Base-by-base conservation (phyloP, 2,329 filamentous ascomycete species). In the Alternaria sp. region DNA sequence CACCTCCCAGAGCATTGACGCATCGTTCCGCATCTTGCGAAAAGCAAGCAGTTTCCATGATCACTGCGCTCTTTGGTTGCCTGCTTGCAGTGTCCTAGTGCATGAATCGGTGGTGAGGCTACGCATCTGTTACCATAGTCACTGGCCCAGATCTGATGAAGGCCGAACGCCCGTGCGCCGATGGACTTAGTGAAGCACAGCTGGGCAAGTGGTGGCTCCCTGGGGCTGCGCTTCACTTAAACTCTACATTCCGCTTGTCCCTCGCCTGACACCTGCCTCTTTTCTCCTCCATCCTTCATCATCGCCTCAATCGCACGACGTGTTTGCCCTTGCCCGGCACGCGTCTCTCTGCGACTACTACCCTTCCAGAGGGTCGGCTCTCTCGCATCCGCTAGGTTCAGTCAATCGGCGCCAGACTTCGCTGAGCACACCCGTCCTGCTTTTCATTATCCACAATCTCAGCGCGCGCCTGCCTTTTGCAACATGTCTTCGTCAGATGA, bases 401-500 rank as follows among this genome's bases (percentile, higher is more conserved):
- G 62, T 65, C 60, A 57, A 59, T 58, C 66, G 58, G 63, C 63
- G 61, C 63, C 66, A 63, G 69, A 69, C 65, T 70, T 70, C 72
- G 72, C 70, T 72, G 66, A 62, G 66, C 62, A 68, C 64, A 44
- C 66, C 69, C 65, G 62, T 57, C 55, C 66, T 58, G 60, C 62
- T 63, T 66, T 67, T 57, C 61, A 63, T 44, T 64, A 62, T 59
- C 61, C 57, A 45, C 65, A 55, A 60, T 62, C 41, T 45, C 68
- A 64, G 58, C 69, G 56, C 63, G 66, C 62, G 52, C 66, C 60
- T 56, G 56, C 52, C 51, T 54, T 62, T 58, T 45, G 58, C 66
- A 79, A 53, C 63, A 86, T 87, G 84, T 85, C 83, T 68, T 86
- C 85, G 14, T 95, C 92, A 29, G 92, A 94, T 72, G 92, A 96